Base-by-base conservation (phyloP, 441 rosid genomes). In the Adansonia rubrostipa region DNA sequence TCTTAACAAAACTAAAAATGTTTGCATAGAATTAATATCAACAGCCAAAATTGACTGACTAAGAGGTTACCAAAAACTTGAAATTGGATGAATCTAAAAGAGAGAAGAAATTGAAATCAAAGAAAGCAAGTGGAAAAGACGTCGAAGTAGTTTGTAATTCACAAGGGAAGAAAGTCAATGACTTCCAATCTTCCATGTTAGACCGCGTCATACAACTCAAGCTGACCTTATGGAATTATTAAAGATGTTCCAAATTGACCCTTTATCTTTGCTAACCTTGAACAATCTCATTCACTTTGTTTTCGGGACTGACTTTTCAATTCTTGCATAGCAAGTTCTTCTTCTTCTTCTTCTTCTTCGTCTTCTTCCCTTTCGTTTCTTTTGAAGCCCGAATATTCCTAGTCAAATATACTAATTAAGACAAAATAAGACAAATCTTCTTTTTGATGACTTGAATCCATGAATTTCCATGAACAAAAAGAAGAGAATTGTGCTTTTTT, bases 121-220 rank as follows among this genome's bases (percentile, higher is more conserved):
- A 44, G 24, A 69, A 47, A 22, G 17, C 40, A 20, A 50, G n/a
- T 24, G 1, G 74, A 50, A 70, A 45, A 42, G 53, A 14, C 15
- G 9, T 44, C 28, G 24, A 66, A 67, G 54, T n/a, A 42, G 42
- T 14, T 15, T 50, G 62, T 28, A 15, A 50, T 28, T 9, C 15
- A 22, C 28, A 74, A 57, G 13, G 75, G 6, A 14, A 50, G 11
- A 44, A 44, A 7, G 42, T 56, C 1, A 19, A 57, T 10, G 77
- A 77, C 81, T 78, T 69, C 20, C 54, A 81, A 77, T 77, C 83
- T 79, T 71, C 44, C 36, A 82, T 28, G 47, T 68, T 72, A 44
- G 82, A 80, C 83, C 11, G 1, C 19, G 81, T 73, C 81, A 33
- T 19, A 73, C 19, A 71, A 53, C 40, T 71, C 75, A n/a, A 24